Conservation (phyloP, 2,329 filamentous ascomycete species). For the Botryosphaeria dothidea region DNA sequence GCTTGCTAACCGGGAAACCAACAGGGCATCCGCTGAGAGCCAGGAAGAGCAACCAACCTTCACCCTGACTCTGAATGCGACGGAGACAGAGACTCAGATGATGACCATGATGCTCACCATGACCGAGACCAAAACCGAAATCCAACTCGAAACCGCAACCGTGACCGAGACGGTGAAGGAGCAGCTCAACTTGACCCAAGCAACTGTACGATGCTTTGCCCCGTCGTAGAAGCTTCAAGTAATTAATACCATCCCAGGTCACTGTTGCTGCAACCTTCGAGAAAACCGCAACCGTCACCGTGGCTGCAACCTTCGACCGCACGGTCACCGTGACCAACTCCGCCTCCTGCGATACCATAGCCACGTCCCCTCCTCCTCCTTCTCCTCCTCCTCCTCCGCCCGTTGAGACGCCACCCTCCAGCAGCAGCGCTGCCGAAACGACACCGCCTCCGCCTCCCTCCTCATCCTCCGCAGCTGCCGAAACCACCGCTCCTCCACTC, state of each 20-base stretch:
- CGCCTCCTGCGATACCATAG: background rate
- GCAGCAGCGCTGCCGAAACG: background rate
- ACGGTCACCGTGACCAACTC: background rate
- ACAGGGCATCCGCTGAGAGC: background rate
- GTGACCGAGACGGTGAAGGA: constrained; percentile 11
- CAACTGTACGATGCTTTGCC: background rate
- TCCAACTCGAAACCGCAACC: constrained; percentile 5
- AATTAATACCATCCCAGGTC: background rate
- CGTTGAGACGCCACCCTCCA: background rate
- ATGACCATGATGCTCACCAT: constrained; percentile 15
- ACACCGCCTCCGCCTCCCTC: background rate
- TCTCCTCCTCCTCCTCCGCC: background rate
- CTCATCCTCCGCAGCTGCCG: background rate
- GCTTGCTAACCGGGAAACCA: background rate
- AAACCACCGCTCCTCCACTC: background rate
- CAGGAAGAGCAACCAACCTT: constrained; percentile 16
- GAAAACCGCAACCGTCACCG: constrained; percentile 12
- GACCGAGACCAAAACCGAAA: constrained; percentile 10
- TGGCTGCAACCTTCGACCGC: background rate
- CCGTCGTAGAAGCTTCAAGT: background rate
- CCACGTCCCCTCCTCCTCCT: background rate
- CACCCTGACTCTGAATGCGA: constrained; percentile 6
- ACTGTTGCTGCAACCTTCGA: constrained; percentile 8
- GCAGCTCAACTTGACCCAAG: background rate
- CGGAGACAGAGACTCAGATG: constrained; percentile 5